A percentile compares a stretch with the other conserved stretches of the same genome.
phyloP scores from a whole-genome alignment of 352 stramenopile species.

The Globisporangium takayamanum region DNA sequence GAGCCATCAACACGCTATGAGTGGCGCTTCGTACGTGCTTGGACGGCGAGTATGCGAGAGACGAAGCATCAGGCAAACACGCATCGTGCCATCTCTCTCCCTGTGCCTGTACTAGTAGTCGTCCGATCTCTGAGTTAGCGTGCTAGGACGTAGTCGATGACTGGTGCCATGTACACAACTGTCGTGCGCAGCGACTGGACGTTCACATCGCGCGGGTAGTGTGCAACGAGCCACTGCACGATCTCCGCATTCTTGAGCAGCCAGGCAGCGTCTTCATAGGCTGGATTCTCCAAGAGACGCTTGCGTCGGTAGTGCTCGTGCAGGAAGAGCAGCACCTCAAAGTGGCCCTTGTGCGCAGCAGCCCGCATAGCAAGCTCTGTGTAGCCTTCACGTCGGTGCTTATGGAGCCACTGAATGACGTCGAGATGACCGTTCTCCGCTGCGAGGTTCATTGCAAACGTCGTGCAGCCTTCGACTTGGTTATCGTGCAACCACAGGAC shows the following conservation, averaged over 20 bases:
- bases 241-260: neutral
- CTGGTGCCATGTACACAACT: neutral
- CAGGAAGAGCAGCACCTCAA: neutral
- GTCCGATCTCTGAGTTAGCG: neutral
- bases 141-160: neutral
- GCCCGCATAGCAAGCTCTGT: slow-evolving; percentile 15
- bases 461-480: neutral
- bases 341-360: slow-evolving; percentile 16
- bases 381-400: neutral
- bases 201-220: neutral
- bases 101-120: neutral
- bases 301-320: neutral
- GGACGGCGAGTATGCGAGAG: neutral
- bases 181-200: neutral
- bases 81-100: neutral
- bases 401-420: neutral
- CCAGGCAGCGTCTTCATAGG: neutral
- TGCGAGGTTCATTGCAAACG: neutral
- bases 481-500: too few relatives aligned
- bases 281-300: neutral
- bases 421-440: neutral
- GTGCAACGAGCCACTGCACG: neutral
- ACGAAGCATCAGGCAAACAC: neutral
- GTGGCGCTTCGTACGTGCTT: neutral
- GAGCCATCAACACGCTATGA: slow-evolving; percentile 30